A percentile compares a stretch with the other conserved stretches of the same genome.
Conservation (phyloP, 1,139 yeast species). For the Petasospora fabianii region DNA sequence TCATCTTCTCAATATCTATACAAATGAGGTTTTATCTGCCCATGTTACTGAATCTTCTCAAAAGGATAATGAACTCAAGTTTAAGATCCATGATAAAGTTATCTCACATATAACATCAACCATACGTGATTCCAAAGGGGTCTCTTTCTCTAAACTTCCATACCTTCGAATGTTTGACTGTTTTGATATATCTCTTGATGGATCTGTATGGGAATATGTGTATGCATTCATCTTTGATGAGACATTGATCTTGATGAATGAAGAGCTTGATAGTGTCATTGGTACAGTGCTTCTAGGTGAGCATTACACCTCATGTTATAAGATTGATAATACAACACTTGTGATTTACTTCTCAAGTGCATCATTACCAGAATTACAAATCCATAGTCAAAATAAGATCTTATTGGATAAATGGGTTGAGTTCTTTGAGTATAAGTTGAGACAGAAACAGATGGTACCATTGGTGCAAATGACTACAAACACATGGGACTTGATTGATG, state of each 20-base stretch:
- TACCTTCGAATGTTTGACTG: conserved; percentile 41
- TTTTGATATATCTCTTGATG: conserved; percentile 39
- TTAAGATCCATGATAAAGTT: conserved; percentile 16
- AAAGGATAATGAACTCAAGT: conserved; percentile 13
- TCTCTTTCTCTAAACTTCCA: conserved; percentile 30
- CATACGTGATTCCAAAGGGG: conserved; percentile 15
- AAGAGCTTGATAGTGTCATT: conserved; percentile 31
- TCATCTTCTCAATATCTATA: conserved; percentile 20
- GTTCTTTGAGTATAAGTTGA: conserved; percentile 20
- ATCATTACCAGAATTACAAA: conserved; percentile 44
- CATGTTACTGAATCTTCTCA: no score
- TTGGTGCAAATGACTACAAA: conserved; percentile 48
- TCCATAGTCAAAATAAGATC: conserved; percentile 36
- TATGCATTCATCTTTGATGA: conserved; percentile 40
- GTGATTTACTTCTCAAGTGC: conserved; percentile 39
- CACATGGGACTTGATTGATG: conserved; percentile 41
- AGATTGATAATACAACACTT: conserved; percentile 30
- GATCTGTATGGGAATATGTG: conserved; percentile 36
- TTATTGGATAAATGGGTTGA: conserved; percentile 42
- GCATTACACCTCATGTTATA: conserved; percentile 36
- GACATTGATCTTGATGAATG: conserved; percentile 37
- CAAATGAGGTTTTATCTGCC: conserved; percentile 19
- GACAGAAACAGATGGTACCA: conserved; percentile 30
- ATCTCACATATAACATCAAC: conserved; percentile 4
- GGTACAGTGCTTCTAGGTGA: conserved; percentile 35